Base-by-base conservation (phyloP, 257 asterid species). In the Przewalskia tangutica region DNA sequence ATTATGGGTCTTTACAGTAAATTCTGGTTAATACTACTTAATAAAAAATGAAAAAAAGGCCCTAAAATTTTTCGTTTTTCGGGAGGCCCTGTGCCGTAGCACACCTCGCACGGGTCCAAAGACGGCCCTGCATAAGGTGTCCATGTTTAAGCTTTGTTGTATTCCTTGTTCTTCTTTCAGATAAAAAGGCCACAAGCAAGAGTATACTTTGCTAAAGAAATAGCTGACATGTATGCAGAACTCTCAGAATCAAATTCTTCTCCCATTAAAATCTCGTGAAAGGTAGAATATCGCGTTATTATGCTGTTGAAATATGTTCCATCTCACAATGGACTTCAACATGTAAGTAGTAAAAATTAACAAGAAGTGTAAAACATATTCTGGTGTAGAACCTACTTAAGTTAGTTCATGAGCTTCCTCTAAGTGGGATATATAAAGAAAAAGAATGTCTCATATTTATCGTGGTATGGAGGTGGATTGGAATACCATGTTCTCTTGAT, bases 181-280 rank as follows among this genome's bases (percentile, higher is more conserved):
- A 88, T 93, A 48, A 93, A 92, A 83, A 87, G 98, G 75, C 92
- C 88, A n/a, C 93, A 91, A 76, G 94, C 98, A 18, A 92, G 85
- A 85, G 89, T 86, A 4, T 90, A 89, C 90, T 93, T 90, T 53
- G 93, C 90, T 10, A 77, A 84, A 87, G 96, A 86, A 76, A 92
- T 93, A 59, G 83, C 89, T 2, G 85, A 81, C 12, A 91, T 93
- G 98, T 93, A 93, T 79, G 68, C 77, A 13, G 89, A 91, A 85
- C 90, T 92, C 53, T 77, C 95, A 27, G 42, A 83, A 36, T 84
- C 88, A 11, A 90, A 91, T 80, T 82, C 83, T 3, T 66, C 93
- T 64, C 79, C 91, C 73, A 71, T 67, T 77, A 88, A 85, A 66
- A 55, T 88, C 82, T 7, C 16, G 51, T 66, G 76, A 66, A 65